Evolutionary conservation across 164 flowering plant species (phyloP).

Genomic region (Macadamia integrifolia): DNA sequence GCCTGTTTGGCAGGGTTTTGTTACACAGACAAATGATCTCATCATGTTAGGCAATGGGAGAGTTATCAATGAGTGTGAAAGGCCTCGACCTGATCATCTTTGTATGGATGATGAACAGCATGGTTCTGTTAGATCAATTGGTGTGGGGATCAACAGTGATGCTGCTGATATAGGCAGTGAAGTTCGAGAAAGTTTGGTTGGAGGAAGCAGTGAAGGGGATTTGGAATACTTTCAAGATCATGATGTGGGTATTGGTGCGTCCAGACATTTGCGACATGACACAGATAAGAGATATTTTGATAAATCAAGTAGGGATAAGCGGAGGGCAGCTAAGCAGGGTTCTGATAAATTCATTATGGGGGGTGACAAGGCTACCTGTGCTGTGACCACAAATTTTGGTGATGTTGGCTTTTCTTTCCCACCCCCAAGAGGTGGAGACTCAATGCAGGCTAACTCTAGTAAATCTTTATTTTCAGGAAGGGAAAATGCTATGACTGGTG

Average conservation of each 20-base stretch:
- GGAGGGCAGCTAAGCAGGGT: constrained; percentile 28
- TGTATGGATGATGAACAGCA: constrained; percentile 82
- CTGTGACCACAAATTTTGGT: constrained; percentile 26
- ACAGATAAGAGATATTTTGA: constrained; percentile 35
- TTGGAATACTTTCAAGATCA: constrained; percentile 66
- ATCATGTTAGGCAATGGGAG: constrained; percentile 68
- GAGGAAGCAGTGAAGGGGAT: constrained; percentile 85
- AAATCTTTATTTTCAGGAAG: constrained; percentile 60
- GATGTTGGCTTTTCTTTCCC: constrained; percentile 82
- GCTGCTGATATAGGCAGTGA: constrained; percentile 91
- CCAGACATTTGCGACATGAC: constrained; percentile 34
- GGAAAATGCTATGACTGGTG: constrained; percentile 23
- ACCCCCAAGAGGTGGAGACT: constrained; percentile 52
- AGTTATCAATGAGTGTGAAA: constrained; percentile 45
- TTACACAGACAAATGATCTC: constrained; percentile 76
- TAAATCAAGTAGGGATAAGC: constrained; percentile 34
- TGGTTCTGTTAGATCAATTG: constrained; percentile 95
- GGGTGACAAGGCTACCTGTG: constrained; percentile 34
- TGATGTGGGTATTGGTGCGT: constrained; percentile 44
- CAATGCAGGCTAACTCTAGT: constrained; percentile 37
- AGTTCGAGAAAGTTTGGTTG: constrained; percentile 76
- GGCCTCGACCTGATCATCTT: constrained; percentile 53
- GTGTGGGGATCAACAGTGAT: constrained; percentile 93
- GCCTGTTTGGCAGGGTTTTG: constrained; percentile 99
- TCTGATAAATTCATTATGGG: constrained; percentile 34